These are phyloP conservation scores for Arthrobotrys conoides DNA, from an alignment of 2,329 filamentous ascomycete species.

Conservation along the genomic window DNA sequence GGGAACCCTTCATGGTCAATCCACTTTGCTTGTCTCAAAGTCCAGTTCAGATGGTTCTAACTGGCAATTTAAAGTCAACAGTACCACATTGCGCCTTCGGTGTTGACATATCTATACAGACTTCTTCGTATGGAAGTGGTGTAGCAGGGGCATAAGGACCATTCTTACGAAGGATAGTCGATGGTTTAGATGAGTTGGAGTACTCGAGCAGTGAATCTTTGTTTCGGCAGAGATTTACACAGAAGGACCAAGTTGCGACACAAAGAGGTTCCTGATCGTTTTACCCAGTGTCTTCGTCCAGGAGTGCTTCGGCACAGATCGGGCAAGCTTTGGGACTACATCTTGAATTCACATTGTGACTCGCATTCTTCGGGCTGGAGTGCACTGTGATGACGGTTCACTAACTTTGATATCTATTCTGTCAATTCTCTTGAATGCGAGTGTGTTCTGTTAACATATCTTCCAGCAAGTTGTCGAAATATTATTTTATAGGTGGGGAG, in stretches of 20 bases:
- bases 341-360: conserved; percentile 16
- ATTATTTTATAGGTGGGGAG: neutral
- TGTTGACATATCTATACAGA: neutral
- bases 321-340: conserved; percentile 21
- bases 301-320: conserved; percentile 39
- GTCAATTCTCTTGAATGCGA: conserved; percentile 8
- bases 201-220: conserved; percentile 8
- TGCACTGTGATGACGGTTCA: conserved; percentile 23
- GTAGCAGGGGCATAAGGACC: conserved; percentile 18
- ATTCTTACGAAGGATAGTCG: neutral
- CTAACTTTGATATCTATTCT: conserved; percentile 3
- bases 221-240: conserved; percentile 36
- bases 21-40: conserved; percentile 12
- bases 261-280: neutral
- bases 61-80: conserved; percentile 16
- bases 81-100: no score
- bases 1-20: conserved; percentile 43
- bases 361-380: conserved; percentile 45
- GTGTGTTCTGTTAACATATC: conserved; percentile 27
- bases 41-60: neutral
- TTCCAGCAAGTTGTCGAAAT: conserved; percentile 34
- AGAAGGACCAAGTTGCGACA: conserved; percentile 40
- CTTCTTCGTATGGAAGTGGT: conserved; percentile 35
- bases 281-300: conserved; percentile 26
- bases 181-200: neutral